Evolutionary conservation across 108 stramenopile species (phyloP).

Genomic region (Nitzschia putrida): DNA sequence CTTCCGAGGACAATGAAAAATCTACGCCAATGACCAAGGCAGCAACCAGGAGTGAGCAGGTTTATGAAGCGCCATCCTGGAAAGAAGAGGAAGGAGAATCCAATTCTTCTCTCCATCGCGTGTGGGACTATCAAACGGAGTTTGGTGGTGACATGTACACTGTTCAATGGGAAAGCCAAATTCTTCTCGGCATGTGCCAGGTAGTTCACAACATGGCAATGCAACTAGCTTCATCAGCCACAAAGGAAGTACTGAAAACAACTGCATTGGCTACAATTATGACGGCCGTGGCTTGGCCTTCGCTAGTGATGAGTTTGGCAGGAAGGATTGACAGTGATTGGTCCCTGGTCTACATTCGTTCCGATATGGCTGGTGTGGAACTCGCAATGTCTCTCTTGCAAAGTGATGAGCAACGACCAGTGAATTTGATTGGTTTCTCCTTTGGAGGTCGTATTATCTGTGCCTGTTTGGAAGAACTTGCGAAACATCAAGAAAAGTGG

Average conservation of each 20-base stretch:
- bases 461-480: slow-evolving; percentile 76
- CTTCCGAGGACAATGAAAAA: background rate
- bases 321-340: slow-evolving; percentile 82
- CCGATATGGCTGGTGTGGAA: slow-evolving; percentile 83
- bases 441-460: slow-evolving; percentile 91
- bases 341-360: slow-evolving; percentile 67
- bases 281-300: slow-evolving; percentile 58
- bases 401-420: slow-evolving; percentile 77
- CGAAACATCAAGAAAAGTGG: slow-evolving; percentile 63
- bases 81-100: background rate
- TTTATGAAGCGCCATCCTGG: background rate
- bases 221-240: slow-evolving; percentile 49
- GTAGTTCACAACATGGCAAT: slow-evolving; percentile 51
- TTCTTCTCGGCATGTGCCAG: slow-evolving; percentile 50
- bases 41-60: background rate
- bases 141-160: slow-evolving; percentile 70
- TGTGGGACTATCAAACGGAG: slow-evolving; percentile 65
- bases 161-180: slow-evolving; percentile 61
- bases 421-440: slow-evolving; percentile 86
- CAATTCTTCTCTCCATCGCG: background rate
- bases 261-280: slow-evolving; percentile 58
- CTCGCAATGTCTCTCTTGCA: slow-evolving; percentile 75
- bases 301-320: slow-evolving; percentile 50
- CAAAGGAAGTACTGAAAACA: slow-evolving; percentile 51
- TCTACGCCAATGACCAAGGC: background rate